Conservation (phyloP, 169 alveolate species). For the Plasmodium inui region DNA sequence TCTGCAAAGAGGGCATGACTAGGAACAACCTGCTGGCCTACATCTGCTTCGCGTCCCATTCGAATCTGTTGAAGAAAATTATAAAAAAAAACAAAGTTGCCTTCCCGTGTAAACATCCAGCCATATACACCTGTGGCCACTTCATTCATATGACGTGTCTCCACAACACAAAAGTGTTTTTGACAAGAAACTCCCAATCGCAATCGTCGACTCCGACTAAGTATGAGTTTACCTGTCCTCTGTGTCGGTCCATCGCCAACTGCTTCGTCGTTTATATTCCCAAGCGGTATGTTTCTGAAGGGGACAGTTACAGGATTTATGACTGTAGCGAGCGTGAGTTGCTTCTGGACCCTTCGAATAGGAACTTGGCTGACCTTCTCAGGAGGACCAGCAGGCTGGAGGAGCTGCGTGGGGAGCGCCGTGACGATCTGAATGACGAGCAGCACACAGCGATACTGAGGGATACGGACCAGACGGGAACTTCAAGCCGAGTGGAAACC, state of each 20-base stretch:
- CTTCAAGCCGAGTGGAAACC: background rate
- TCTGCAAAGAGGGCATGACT: slow-evolving; percentile 69
- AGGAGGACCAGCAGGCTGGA: background rate
- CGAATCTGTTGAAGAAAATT: slow-evolving; percentile 48
- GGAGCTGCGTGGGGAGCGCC: no score
- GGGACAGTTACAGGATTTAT: slow-evolving; percentile 23
- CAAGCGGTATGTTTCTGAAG: slow-evolving; percentile 31
- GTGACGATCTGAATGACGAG: background rate
- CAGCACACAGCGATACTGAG: background rate
- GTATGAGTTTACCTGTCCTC: slow-evolving; percentile 62
- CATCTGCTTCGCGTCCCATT: slow-evolving; percentile 61
- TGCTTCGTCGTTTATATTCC: slow-evolving; percentile 63
- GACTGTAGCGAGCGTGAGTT: slow-evolving; percentile 40
- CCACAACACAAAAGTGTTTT: slow-evolving; percentile 46
- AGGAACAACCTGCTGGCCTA: slow-evolving; percentile 54
- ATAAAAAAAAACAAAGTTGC: slow-evolving; percentile 67
- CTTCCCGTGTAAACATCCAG: slow-evolving; percentile 56
- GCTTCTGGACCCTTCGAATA: slow-evolving; percentile 29
- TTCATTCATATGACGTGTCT: slow-evolving; percentile 55
- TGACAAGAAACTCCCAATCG: slow-evolving; percentile 9
- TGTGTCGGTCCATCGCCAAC: slow-evolving; percentile 62
- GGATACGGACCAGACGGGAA: background rate
- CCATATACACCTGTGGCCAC: slow-evolving; percentile 70
- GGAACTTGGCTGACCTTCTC: slow-evolving; percentile 26
- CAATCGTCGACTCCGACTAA: slow-evolving; percentile 14